Base-by-base conservation (phyloP, 768 basidiomycete species). In the Xerocomellus intermedius region DNA sequence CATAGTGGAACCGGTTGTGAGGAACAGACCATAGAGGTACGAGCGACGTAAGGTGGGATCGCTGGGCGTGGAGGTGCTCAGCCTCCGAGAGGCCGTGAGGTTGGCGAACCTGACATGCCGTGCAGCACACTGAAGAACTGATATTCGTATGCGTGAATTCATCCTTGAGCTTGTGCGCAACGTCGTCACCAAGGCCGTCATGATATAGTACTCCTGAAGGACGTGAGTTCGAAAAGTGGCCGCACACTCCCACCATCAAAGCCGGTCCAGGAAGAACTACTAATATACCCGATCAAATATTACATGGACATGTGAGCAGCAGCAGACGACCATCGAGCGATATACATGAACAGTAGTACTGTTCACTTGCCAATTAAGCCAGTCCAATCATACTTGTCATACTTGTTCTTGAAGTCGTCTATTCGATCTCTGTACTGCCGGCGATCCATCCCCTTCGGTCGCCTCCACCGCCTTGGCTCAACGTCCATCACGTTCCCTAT, bases 401-500 rank as follows among this genome's bases (percentile, higher is more conserved):
- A 98, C 70, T 78, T 83, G 61, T 81, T 80, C 72, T 83, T 87
- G 69, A 94, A 89, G 55, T 74, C 74, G 32, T 75, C 74, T 48
- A 91, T 83, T 48, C 95, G 77, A 47, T 87, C 83, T 60, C 81
- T 82, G 66, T 94, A 87, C 57, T 80, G 77, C 45, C 80, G 74
- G 37, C 80, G 80, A 62, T 96, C 94, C 43, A 94, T 73, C 58
- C 81, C 79, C 62, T 82, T 81, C 3, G 96, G 94, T 61, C 85
- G 79, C 50, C 89, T 75, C 96, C 96, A 99, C 61, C 79, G 79
- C 52, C 92, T 76, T 2, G 95, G 85, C 66, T 96, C 94, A 37
- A 97, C 66, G 13, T 93, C 94, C 46, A 99, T 75, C 52, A 97
- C 68, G 62, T 92, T 94, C 8, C 96, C 96, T 58, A 98, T 86